Evolutionary conservation across 495 filamentous ascomycete genomes (phyloP).

Genomic region (Annulohypoxylon moriforme): DNA sequence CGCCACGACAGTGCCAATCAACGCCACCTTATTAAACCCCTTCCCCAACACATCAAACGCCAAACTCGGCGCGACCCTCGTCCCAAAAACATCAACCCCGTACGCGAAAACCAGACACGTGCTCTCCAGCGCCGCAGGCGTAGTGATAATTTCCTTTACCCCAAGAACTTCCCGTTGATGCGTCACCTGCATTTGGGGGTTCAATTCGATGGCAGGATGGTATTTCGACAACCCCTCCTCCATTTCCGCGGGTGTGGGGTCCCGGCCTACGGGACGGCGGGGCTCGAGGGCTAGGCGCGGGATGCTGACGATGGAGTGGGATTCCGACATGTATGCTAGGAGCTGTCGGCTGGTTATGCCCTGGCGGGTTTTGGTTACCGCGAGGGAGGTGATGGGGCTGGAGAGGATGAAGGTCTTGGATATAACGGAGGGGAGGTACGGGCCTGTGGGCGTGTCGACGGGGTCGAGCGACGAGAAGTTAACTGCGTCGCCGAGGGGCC

Average conservation of each 20-base stretch:
- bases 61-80: conserved; percentile 82
- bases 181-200: conserved; percentile 82
- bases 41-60: conserved; percentile 93
- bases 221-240: conserved; percentile 89
- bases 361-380: conserved; percentile 89
- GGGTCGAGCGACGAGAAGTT: conserved; percentile 81
- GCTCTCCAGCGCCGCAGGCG: conserved; percentile 87
- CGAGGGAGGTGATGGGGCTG: conserved; percentile 78
- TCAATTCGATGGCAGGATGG: conserved; percentile 79
- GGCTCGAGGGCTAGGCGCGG: conserved; percentile 84
- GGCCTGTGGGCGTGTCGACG: conserved; percentile 56
- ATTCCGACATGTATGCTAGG: conserved; percentile 76
- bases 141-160: conserved; percentile 75
- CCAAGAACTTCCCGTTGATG: conserved; percentile 86
- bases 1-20: conserved; percentile 84
- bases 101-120: conserved; percentile 92
- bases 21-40: conserved; percentile 88
- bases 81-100: conserved; percentile 88
- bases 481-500: conserved; percentile 71
- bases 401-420: conserved; percentile 84
- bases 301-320: conserved; percentile 79
- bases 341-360: conserved; percentile 89
- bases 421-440: conserved; percentile 72
- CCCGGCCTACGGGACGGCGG: conserved; percentile 85
- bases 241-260: conserved; percentile 78